Evolutionary conservation across 352 stramenopile genomes (phyloP), one percentile per base, ranked within the genome.

Genomic region (Achlya hypogyna): DNA sequence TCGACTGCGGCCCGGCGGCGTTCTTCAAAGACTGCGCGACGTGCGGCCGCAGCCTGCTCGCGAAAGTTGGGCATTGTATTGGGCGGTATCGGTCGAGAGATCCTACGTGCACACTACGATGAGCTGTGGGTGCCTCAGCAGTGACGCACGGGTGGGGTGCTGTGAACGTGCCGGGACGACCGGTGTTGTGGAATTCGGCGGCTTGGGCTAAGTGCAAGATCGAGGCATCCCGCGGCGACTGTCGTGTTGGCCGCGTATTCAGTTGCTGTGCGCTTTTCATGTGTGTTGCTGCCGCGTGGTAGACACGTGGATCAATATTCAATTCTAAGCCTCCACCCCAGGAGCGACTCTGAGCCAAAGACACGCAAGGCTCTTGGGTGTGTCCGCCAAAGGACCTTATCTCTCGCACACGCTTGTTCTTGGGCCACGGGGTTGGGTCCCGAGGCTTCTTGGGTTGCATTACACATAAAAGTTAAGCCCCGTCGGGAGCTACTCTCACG

Each of bases 1-100:
- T 54, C 49, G 16, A 54, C 49, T 6, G 49, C 49, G 29, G 49
- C 49, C 6, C 49, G 49, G 6, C 49, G 49, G 23, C 49, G 23
- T 16, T 54, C 49, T 54, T 54, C 49, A 54, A 54, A 54, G 23
- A 54, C 49, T 16, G 49, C 49, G 6, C 49, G 23, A 6, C 49
- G 23, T 16, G 49, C 49, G 14, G 49, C 49, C 29, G 49, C 49
- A 6, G 49, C 49, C 16, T 54, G 49, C 49, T 54, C 49, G 6
- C 49, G 49, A 54, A 54, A 54, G 49, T 54, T 54, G 29, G 49
- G 49, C 49, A 54, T 34, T 54, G 49, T 16, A 54, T 54, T 54
- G 6, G 49, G 16, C 6, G 49, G 6, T 54, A 16, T 34, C 16
- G 49, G 49, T 28, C 49, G 49, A 34, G 6, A 14, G 6, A 54